phyloP scores from a whole-genome alignment of 495 filamentous ascomycete species.

The Neurospora africana region DNA sequence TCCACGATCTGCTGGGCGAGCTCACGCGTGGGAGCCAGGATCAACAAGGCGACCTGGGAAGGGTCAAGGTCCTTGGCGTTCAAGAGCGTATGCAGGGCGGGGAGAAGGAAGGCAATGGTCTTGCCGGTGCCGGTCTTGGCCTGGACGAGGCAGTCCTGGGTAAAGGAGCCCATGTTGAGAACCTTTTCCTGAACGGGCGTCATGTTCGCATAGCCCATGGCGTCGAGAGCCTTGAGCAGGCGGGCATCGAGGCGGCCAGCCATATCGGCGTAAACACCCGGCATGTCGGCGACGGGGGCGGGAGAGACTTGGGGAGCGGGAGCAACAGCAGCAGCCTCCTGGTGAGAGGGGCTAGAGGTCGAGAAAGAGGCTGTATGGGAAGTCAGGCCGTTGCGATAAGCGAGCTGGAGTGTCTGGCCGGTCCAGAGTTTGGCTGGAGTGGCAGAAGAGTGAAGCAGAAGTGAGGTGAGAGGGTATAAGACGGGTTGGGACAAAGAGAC shows the following conservation, averaged over 20 bases:
- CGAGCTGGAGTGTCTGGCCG: background rate
- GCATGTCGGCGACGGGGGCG: background rate
- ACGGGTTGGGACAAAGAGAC: background rate
- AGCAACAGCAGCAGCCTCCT: conserved; percentile 1
- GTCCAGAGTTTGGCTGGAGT: background rate
- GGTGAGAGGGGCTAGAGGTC: background rate
- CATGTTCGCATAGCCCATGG: conserved; percentile 65
- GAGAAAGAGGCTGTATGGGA: conserved; percentile 3
- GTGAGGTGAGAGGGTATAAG: background rate
- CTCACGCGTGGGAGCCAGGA: conserved; percentile 85
- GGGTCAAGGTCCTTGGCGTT: conserved; percentile 36
- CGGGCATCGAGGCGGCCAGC: conserved; percentile 28
- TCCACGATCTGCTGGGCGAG: conserved; percentile 85
- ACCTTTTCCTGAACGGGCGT: conserved; percentile 73
- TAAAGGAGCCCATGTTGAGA: conserved; percentile 54
- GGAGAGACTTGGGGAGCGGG: conserved; percentile 1
- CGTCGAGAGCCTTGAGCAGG: conserved; percentile 52
- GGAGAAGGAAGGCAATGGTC: conserved; percentile 83
- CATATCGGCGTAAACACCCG: conserved; percentile 9
- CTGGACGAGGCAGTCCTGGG: conserved; percentile 62
- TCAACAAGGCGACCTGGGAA: conserved; percentile 48
- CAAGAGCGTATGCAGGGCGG: conserved; percentile 52
- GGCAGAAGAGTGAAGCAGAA: background rate
- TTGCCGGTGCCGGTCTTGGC: conserved; percentile 90
- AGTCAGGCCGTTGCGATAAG: conserved; percentile 4